phyloP scores from a whole-genome alignment of 1,284 basidiomycete species.

The Cutaneotrichosporon dermatis region DNA sequence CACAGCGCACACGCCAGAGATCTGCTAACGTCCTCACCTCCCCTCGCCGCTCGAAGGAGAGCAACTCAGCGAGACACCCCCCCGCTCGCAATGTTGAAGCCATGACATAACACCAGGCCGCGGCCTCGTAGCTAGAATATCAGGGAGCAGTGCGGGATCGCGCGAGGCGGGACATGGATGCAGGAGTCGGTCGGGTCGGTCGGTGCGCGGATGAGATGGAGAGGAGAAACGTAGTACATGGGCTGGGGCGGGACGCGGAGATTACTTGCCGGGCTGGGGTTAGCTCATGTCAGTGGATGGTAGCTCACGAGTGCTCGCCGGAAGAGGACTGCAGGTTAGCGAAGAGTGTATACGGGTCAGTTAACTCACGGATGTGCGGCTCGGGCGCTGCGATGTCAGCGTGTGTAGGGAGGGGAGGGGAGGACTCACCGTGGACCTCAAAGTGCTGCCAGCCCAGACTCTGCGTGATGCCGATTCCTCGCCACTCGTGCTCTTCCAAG shows the following conservation, averaged over 20 bases:
- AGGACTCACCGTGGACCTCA: conserved; percentile 81
- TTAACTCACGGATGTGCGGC: conserved; percentile 55
- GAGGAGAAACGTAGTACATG: conserved; percentile 1
- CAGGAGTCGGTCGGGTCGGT: not conserved
- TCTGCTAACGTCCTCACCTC: too few relatives aligned
- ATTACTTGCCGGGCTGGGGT: conserved; percentile 4
- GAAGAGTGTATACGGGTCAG: not conserved
- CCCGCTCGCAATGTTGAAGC: not conserved
- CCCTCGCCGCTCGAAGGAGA: too few relatives aligned
- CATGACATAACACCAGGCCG: conserved; percentile 1
- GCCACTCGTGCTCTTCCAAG: conserved; percentile 82
- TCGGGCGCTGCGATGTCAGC: conserved; percentile 62
- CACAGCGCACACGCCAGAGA: too few relatives aligned
- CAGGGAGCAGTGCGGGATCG: too few relatives aligned
- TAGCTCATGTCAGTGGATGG: not conserved
- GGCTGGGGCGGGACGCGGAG: not conserved
- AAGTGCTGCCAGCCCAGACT: conserved; percentile 97
- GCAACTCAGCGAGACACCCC: not conserved
- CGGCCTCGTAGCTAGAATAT: not conserved
- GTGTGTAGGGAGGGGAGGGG: not conserved
- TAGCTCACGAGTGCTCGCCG: conserved; percentile 50
- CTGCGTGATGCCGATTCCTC: conserved; percentile 92
- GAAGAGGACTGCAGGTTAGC: conserved; percentile 47
- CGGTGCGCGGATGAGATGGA: conserved; percentile 1
- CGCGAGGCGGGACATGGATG: conserved; percentile 5